Evolutionary conservation across 306 rosid species (phyloP), one percentile per base, ranked within the genome.

Genomic region (Biancaea sappan): DNA sequence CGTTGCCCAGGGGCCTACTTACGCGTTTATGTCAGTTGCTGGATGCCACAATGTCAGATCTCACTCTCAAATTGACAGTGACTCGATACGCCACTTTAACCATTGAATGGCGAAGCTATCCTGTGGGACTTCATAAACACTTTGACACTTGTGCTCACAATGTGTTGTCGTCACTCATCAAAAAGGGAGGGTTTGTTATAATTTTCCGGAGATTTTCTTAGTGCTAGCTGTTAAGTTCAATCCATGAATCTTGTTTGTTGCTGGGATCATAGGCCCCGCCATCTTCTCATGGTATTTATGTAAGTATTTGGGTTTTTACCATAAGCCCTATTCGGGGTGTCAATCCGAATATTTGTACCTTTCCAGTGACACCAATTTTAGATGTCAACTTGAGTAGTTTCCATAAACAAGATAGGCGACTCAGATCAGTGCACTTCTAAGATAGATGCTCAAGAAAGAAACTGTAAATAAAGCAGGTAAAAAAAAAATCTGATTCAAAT

Each of bases 191-290:
- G 43, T 34, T 4, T 34, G 37, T 34, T 4, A 4, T 2, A 2
- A 1, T 34, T 34, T 34, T 5, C 37, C 37, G 6, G 37, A 8
- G 37, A 34, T 34, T 2, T 34, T 34, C 6, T 34, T 2, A 4
- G 34, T 2, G 34, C 34, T 31, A 31, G 34, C 2, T 2, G 5
- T 2, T 31, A 5, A 31, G 34, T 31, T 31, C 34, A 31, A 31
- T 2, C 34, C 34, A 31, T 31, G 93, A 84, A 84, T 56, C 86
- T 84, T 28, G 88, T 81, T 16, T 79, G 90, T 84, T 28, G 88
- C 83, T 16, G 80, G 90, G 86, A 88, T 86, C 80, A 50, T 72
- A 6, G 90, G 86, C 54, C 87, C 82, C 18, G 87, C 86, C 13
- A 29, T 79, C 1, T 76, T 51, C 54, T 53, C 72, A 38, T 21